A percentile compares a stretch with the other conserved stretches of the same genome.
phyloP scores from a whole-genome alignment of 2,329 filamentous ascomycete genomes.

The Didymella lethalis region DNA sequence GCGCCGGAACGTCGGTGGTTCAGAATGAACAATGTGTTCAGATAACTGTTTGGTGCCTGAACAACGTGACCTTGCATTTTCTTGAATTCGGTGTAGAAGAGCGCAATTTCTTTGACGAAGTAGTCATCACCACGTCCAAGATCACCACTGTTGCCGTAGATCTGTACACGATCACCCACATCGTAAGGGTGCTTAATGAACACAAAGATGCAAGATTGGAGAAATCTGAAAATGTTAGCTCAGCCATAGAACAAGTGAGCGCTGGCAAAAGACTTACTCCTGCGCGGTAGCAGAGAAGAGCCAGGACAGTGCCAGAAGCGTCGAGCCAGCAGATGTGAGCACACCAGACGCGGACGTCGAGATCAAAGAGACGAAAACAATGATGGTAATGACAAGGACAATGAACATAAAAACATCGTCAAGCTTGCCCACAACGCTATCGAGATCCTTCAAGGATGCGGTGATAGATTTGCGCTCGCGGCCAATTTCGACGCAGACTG shows the following conservation, averaged over 20 bases:
- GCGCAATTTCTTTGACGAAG: constrained; percentile 91
- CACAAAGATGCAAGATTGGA: constrained; percentile 93
- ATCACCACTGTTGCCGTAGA: constrained; percentile 90
- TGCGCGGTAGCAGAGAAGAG: constrained; percentile 91
- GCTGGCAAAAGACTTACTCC: constrained; percentile 57
- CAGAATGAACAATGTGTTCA: constrained; percentile 92
- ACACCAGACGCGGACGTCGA: constrained; percentile 90
- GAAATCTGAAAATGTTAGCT: constrained; percentile 59
- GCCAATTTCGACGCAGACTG: constrained; percentile 92
- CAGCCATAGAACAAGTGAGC: neutral
- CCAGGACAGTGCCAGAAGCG: constrained; percentile 90
- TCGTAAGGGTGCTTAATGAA: constrained; percentile 98
- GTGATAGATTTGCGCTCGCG: constrained; percentile 95
- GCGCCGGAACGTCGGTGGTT: constrained; percentile 92
- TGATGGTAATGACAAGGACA: constrained; percentile 78
- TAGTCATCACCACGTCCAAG: constrained; percentile 85
- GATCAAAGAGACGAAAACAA: constrained; percentile 89
- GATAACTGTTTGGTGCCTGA: constrained; percentile 90
- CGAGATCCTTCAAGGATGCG: constrained; percentile 91
- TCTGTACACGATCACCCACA: constrained; percentile 88
- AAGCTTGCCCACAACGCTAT: constrained; percentile 90
- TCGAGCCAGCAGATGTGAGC: constrained; percentile 86
- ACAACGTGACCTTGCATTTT: constrained; percentile 98
- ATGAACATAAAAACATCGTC: constrained; percentile 90
- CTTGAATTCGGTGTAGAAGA: constrained; percentile 97